phyloP scores from a whole-genome alignment of 2,329 filamentous ascomycete genomes.

The Fusarium irregulare region DNA sequence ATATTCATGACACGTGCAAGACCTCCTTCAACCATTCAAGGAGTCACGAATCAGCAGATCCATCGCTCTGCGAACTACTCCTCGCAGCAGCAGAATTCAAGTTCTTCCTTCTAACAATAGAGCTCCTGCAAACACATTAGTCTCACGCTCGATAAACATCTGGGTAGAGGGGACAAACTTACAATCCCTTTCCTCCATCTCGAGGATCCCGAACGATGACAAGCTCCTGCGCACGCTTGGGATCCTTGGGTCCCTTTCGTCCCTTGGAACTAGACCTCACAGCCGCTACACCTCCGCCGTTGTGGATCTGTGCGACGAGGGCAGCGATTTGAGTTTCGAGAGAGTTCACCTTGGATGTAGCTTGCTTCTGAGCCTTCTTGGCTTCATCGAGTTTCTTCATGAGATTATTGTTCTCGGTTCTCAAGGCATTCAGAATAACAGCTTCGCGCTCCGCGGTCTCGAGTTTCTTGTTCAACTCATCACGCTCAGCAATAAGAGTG shows the following conservation, averaged over 20 bases:
- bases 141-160: fast-evolving
- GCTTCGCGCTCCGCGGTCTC: constrained; percentile 39
- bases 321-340: constrained; percentile 39
- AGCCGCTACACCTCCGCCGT: constrained; percentile 1
- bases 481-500: constrained; percentile 16
- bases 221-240: constrained; percentile 43
- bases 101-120: constrained; percentile 36
- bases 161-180: constrained; percentile 5
- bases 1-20: constrained; percentile 15
- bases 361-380: constrained; percentile 39
- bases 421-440: constrained; percentile 35
- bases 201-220: constrained; percentile 44
- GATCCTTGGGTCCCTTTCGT: constrained; percentile 40
- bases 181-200: constrained; percentile 39
- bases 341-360: constrained; percentile 31
- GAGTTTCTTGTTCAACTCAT: constrained; percentile 38
- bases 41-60: constrained; percentile 33
- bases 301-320: constrained; percentile 39
- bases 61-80: constrained; percentile 38
- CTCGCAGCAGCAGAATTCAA: constrained; percentile 31
- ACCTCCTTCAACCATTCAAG: constrained; percentile 6
- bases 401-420: constrained; percentile 43
- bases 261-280: constrained; percentile 22
- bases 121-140: constrained; percentile 14
- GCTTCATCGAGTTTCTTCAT: constrained; percentile 42